Base-by-base conservation (phyloP, 768 basidiomycete species). In the Pleurotus eryngii region DNA sequence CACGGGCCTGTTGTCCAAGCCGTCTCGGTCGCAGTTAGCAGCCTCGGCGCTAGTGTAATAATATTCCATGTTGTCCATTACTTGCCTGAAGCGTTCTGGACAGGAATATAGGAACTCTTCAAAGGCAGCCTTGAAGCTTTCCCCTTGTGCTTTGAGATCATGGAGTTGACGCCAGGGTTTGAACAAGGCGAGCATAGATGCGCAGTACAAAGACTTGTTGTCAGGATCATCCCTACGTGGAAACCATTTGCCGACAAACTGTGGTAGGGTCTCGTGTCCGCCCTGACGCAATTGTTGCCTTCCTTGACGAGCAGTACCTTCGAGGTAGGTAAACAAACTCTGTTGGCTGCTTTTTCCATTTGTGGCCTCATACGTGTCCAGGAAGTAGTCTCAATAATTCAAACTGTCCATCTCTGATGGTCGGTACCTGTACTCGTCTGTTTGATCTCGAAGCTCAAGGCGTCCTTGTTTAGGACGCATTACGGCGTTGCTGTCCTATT, bases 171-270 rank as follows among this genome's bases (percentile, higher is more conserved):
- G n/a, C 62, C 62, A 63, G 5, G 62, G 61, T 38, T 61, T 63
- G 37, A 63, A 46, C 7, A 63, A 46, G 0, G 57, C 22, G 1
- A 63, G 30, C 61, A 63, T 63, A 1, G 35, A 64, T 4, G 76
- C 76, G 37, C 63, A 72, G 46, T 76, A 80, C 9, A 74, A 68
- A 0, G 58, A 26, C 1, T 60, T 37, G 2, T 30, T 37, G 0
- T 65, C 64, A 1, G 48, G 15, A 22, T 74, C 65, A 53, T 76
- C 63, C 0, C 53, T 6, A 0, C 60, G 30, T 1, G 76, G 73
- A 51, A 79, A 74, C 17, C 60, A 75, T 0, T 49, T 62, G 0
- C 77, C 78, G n/a, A 76, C 60, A 49, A 79, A 68, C 37, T 73
- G 70, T 0, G 73, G 72, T 0, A 78, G 43, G 0, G 54, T 75